Percentiles rank a stretch among this genome's conserved stretches.
Evolutionary conservation across 257 asterid genomes (phyloP).

Genomic region (Penstemon eatonii): DNA sequence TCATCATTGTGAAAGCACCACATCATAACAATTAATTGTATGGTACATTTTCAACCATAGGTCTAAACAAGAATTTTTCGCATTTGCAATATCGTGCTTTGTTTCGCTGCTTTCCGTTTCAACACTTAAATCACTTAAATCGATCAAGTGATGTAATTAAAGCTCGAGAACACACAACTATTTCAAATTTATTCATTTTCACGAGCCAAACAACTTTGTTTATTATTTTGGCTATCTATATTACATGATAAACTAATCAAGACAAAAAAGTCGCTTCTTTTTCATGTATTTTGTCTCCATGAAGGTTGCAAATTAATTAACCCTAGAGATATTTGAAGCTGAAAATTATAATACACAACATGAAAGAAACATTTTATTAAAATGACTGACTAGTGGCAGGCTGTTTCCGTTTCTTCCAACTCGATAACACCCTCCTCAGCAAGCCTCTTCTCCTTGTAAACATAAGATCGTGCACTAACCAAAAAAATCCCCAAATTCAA

Average conservation of each 20-base stretch:
- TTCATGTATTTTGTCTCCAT: background rate
- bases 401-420: slow-evolving; percentile 55
- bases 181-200: too few relatives aligned
- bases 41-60: too few relatives aligned
- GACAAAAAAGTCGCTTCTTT: background rate
- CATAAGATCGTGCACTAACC: slow-evolving; percentile 54
- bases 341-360: background rate
- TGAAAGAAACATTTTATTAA: too few relatives aligned
- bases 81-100: too few relatives aligned
- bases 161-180: too few relatives aligned
- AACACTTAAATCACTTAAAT: too few relatives aligned
- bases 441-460: slow-evolving; percentile 85
- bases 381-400: slow-evolving; percentile 34
- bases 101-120: too few relatives aligned
- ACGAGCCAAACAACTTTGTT: background rate
- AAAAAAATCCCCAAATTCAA: slow-evolving; percentile 53
- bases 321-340: background rate
- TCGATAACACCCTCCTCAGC: slow-evolving; percentile 57
- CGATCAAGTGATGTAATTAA: too few relatives aligned
- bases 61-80: too few relatives aligned
- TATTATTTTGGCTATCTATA: slow-evolving; percentile 1
- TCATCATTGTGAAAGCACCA: too few relatives aligned
- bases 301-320: background rate
- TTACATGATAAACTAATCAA: background rate
- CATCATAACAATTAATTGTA: too few relatives aligned